Evolutionary conservation across 768 basidiomycete species (phyloP).

Genomic region (Paxillus ammoniavirescens): DNA sequence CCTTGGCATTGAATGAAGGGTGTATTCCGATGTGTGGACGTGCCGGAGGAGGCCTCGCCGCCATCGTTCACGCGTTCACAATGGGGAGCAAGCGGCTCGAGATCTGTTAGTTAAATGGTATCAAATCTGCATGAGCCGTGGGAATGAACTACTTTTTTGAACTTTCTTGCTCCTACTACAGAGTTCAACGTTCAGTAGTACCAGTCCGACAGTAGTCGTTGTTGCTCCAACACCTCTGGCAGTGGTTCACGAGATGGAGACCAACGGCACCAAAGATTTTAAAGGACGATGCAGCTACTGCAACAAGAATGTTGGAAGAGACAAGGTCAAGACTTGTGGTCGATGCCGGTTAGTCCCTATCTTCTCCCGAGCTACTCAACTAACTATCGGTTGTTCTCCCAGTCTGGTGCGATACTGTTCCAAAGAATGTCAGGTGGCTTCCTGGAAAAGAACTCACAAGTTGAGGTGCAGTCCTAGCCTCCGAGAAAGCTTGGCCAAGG

Average conservation of each 20-base stretch:
- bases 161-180: too few relatives aligned
- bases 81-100: constrained; percentile 15
- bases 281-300: constrained; percentile 27
- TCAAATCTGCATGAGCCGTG: constrained; percentile 2
- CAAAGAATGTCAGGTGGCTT: constrained; percentile 26
- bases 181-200: too few relatives aligned
- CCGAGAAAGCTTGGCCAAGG: constrained; percentile 10
- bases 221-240: background rate
- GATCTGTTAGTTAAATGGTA: background rate
- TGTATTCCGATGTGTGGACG: constrained; percentile 71
- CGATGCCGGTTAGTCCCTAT: constrained; percentile 10
- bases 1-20: constrained; percentile 43
- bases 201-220: too few relatives aligned
- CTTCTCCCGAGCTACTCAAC: background rate
- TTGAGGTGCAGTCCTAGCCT: constrained; percentile 11
- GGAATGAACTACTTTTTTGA: constrained; percentile 1
- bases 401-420: constrained; percentile 32
- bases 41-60: constrained; percentile 67
- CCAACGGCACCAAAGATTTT: constrained; percentile 11
- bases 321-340: constrained; percentile 25
- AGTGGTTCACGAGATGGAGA: background rate
- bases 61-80: constrained; percentile 34
- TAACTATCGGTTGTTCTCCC: background rate
- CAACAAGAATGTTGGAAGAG: constrained; percentile 17
- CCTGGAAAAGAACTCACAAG: constrained; percentile 29